A percentile compares a stretch with the other conserved stretches of the same genome.
Conservation (phyloP, 2,329 filamentous ascomycete genomes). For the Aphanoascus verrucosus region DNA sequence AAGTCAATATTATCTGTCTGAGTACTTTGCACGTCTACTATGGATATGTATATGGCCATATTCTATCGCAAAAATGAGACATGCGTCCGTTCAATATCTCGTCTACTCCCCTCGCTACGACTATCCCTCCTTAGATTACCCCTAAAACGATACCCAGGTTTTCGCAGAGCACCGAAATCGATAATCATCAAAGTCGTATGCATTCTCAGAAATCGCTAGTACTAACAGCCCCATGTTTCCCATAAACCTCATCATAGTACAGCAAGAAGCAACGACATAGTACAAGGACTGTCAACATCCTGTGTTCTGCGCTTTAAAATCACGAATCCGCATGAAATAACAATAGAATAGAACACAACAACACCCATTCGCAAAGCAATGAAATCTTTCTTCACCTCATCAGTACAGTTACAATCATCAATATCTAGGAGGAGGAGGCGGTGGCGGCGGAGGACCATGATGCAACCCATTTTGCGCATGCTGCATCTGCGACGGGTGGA, state of each 20-base stretch:
- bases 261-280: not conserved
- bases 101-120: too few species aligned
- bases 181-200: not conserved
- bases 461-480: not conserved
- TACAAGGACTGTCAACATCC: not conserved
- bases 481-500: conserved; percentile 4
- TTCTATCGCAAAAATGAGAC: too few species aligned
- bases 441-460: conserved; percentile 2
- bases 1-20: too few species aligned
- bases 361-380: too few species aligned
- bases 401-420: not conserved
- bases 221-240: not conserved
- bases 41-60: too few species aligned
- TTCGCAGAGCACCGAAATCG: not conserved
- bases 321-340: not conserved
- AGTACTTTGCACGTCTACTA: too few species aligned
- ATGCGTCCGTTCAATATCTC: too few species aligned
- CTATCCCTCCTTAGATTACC: too few species aligned
- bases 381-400: too few species aligned
- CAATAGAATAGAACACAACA: too few species aligned
- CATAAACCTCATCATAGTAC: not conserved
- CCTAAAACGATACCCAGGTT: too few species aligned
- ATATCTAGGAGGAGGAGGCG: conserved; percentile 3
- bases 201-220: not conserved
- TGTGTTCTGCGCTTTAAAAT: not conserved